Base-by-base conservation (phyloP, 2,329 filamentous ascomycete genomes). In the Colletotrichum aenigma region DNA sequence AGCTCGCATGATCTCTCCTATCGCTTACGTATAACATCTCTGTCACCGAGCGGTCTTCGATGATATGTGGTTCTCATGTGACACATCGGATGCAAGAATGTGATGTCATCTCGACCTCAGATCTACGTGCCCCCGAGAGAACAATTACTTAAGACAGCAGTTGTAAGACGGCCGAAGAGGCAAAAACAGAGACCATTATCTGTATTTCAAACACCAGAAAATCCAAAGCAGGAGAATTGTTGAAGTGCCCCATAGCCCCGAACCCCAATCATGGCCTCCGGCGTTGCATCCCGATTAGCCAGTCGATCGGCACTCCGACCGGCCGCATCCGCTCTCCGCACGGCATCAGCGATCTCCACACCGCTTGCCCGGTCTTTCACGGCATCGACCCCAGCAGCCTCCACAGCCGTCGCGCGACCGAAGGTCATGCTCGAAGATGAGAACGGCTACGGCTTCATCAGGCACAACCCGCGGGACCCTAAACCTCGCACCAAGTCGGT, bases 401-500 rank as follows among this genome's bases (percentile, higher is more conserved):
- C 30, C 9, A 24, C 38, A 16, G 30, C 66, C 9, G 0, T 32
- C 7, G 4, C 9, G 1, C 28, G 30, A 26, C 66, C 66, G 3
- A 81, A 79, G 56, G 80, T 78, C 55, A 77, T 90, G n/a, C 83
- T 90, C 6, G 85, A 89, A 77, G 88, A 90, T 75, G 80, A 86
- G 10, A 83, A 87, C 78, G 88, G 87, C 6, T 88, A 89, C 78
- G 88, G 87, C 1, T 90, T 90, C 78, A 84, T 86, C 36, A 84
- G 87, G 5, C 88, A 88, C 32, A 91, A 90, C 69, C 84, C 84
- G 0, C 81, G 85, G 16, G 85, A 87, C 1, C 80, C 83, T 6
- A 91, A 91, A 79, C 89, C 89, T 4, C 83, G 89, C 32, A 85
- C 79, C 7, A 85, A 83, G 48, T 88, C 86, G 6, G 88, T 90